Evolutionary conservation across 2,329 filamentous ascomycete genomes (phyloP), one percentile per base, ranked within the genome.

Genomic region (Ophiosphaerella narmari): DNA sequence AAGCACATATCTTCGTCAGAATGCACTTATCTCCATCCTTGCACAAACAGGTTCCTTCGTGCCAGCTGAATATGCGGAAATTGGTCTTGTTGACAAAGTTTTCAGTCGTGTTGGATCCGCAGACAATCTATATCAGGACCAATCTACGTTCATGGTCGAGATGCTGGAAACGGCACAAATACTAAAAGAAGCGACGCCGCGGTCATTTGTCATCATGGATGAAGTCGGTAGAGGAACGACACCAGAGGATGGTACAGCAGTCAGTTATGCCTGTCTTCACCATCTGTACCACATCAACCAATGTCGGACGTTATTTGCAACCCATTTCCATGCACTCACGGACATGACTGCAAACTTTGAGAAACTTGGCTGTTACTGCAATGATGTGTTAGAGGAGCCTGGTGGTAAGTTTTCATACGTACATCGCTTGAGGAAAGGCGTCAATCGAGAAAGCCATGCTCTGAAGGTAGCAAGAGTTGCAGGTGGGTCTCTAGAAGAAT

Each of bases 91-190:
- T n/a, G 94, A 99, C 75, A 91, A 93, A 65, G 88, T 99, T 46
- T 97, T 96, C 77, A 94, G 88, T 68, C 89, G 94, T 3, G 77
- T 68, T 23, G 94, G 94, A 1, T 95, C 91, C 1, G 94, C 93
- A 1, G 95, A 99, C 72, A 93, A 96, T 70, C 80, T 99, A n/a
- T 97, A 89, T 76, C 85, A 86, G 43, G 89, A 96, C 76, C 92
- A 97, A 73, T 96, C 91, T 45, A 99, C 95, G 0, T 99, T 99
- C 74, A 97, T 99, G 94, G 91, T 97, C 1, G 94, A 99, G 76
- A 99, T 99, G 94, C 82, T 97, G 2, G 94, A 99, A 75, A 96
- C 94, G 16, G 92, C 93, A 1, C 82, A 88, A 23, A 99, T 99
- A 45, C 81, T 99, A 44, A 89, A 88, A 53, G 82, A 89, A 59